Base-by-base conservation (phyloP, 495 filamentous ascomycete species). In the Aspergillus sparsus region DNA sequence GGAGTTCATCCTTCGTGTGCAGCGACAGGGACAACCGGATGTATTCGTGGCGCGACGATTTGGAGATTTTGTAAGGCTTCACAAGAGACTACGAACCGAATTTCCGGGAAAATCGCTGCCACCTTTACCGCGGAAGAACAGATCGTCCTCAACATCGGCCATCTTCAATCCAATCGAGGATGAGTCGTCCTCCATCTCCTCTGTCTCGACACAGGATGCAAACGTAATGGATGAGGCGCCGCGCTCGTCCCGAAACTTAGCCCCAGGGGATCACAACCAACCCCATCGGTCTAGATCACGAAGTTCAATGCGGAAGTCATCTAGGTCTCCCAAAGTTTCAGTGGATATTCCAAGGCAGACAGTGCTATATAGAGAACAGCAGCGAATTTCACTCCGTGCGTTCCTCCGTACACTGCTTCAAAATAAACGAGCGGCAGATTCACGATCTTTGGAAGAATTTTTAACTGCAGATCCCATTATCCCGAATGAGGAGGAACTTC, bases 1-100 rank as follows among this genome's bases (percentile, higher is more conserved):
- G 92, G 92, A 97, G 80, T 98, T 97, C 65, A 73, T 98, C 35
- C 78, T 98, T 50, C 83, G 93, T 7, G 89, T 96, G 9, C 91
- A 89, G 73, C 80, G 84, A 58, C 81, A 85, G 21, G 87, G 83
- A 47, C 81, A 90, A 63, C 68, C 80, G 34, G 92, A 93, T 61
- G 73, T 87, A 53, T 91, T 89, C 65, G 83, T 98, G 52, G 92
- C 86, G 6, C 82, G 92, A 61, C 81, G 94, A 67, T 98, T 97
- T 70, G 90, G 92, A 4, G 90, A 95, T 53, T 98, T 98, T 65
- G 83, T 77, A 34, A 83, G 82, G 62, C 79, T 98, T 56, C 87
- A 96, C 68, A 90, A 89, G 69, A 74, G 83, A 64, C 72, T 98
- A 42, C 85, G 91, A 41, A 85, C 84, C 15, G 94, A 98, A 74